Evolutionary conservation across 2,329 filamentous ascomycete genomes (phyloP).

Genomic region (Neurospora sp.): DNA sequence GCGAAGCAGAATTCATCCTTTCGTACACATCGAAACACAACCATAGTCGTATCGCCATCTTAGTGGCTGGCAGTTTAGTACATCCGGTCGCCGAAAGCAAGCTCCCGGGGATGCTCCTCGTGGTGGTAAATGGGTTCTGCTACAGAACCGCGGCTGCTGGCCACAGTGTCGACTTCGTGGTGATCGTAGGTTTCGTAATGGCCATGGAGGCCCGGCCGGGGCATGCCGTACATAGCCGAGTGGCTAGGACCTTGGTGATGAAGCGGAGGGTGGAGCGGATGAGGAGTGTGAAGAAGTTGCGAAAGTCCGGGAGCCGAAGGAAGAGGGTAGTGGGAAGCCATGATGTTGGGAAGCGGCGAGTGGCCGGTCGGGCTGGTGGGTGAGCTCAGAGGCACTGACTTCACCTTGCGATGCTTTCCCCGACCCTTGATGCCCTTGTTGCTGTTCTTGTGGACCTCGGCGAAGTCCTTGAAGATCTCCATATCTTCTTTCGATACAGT

Average conservation of each 20-base stretch:
- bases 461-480: constrained; percentile 77
- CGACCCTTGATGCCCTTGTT: constrained; percentile 98
- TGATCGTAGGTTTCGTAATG: constrained; percentile 38
- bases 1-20: neutral
- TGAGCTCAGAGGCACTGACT: constrained; percentile 11
- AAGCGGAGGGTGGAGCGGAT: constrained; percentile 5
- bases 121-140: constrained; percentile 31
- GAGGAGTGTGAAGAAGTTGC: constrained; percentile 6
- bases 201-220: constrained; percentile 22
- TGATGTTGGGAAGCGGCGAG: constrained; percentile 1
- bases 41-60: neutral
- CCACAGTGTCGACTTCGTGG: constrained; percentile 28
- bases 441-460: constrained; percentile 86
- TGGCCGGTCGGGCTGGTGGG: constrained; percentile 3
- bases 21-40: neutral
- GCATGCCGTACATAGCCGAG: constrained; percentile 25
- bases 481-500: constrained; percentile 58
- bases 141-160: constrained; percentile 25
- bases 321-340: constrained; percentile 3
- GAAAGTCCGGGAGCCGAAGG: constrained; percentile 7
- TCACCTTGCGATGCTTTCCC: constrained; percentile 70
- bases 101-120: constrained; percentile 30
- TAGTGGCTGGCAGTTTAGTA: constrained; percentile 25
- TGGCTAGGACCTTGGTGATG: constrained; percentile 22
- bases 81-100: constrained; percentile 34